A percentile compares a stretch with the other conserved stretches of the same genome.
These are phyloP conservation scores for Oemleria cerasiformis DNA, from an alignment of 306 rosid species.

Conservation along the genomic window DNA sequence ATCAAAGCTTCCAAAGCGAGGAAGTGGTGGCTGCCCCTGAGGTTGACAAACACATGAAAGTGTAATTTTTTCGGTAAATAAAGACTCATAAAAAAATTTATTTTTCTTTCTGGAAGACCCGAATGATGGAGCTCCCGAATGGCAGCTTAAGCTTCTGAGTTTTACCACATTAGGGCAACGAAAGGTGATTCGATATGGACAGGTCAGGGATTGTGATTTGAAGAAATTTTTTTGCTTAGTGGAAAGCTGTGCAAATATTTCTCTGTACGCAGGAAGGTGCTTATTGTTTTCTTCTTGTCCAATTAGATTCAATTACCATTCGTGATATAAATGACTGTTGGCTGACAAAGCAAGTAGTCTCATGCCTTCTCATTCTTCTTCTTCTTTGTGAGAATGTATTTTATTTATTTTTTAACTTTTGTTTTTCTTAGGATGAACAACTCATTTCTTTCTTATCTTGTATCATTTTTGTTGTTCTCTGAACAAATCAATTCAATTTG, in stretches of 20 bases:
- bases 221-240: constrained; percentile 29
- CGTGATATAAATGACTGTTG: constrained; percentile 47
- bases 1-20: constrained; percentile 32
- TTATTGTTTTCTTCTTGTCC: constrained; percentile 38
- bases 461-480: not conserved
- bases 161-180: constrained; percentile 33
- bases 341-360: constrained; percentile 43
- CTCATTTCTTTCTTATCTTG: not conserved
- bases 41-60: constrained; percentile 38
- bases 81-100: constrained; percentile 36
- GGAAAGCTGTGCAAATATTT: constrained; percentile 34
- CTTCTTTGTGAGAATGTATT: constrained; percentile 27
- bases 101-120: constrained; percentile 32
- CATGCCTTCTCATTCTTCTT: constrained; percentile 23
- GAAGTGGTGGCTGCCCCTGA: constrained; percentile 39
- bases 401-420: constrained; percentile 9
- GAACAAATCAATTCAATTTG: not conserved
- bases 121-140: constrained; percentile 17
- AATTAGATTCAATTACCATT: constrained; percentile 38
- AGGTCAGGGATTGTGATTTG: constrained; percentile 34
- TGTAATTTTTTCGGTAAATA: constrained; percentile 59
- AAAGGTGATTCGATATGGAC: constrained; percentile 17
- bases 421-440: constrained; percentile 27
- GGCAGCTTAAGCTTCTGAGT: constrained; percentile 38
- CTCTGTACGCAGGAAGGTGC: constrained; percentile 31